Percentiles rank a stretch among this genome's conserved stretches.
Evolutionary conservation across 2,329 filamentous ascomycete genomes (phyloP).

Genomic region (Penicillium sp.): DNA sequence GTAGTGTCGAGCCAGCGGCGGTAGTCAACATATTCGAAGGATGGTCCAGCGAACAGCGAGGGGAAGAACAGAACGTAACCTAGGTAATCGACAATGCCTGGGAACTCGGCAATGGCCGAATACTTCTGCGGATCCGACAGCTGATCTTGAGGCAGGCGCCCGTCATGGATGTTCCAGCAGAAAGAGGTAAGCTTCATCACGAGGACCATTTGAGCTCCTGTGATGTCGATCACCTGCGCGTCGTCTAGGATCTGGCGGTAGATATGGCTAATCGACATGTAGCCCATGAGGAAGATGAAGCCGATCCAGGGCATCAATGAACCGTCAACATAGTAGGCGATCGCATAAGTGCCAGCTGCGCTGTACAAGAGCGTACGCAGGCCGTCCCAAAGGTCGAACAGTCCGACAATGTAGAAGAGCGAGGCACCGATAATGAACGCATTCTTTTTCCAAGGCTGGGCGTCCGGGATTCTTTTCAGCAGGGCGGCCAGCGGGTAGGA

Average conservation of each 20-base stretch:
- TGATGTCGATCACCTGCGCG: conserved; percentile 75
- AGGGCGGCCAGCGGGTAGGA: conserved; percentile 88
- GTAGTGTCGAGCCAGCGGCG: conserved; percentile 85
- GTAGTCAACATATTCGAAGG: conserved; percentile 94
- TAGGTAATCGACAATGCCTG: conserved; percentile 72
- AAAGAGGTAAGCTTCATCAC: conserved; percentile 97
- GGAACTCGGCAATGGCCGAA: conserved; percentile 71
- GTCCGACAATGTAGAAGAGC: conserved; percentile 85
- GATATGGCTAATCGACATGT: conserved; percentile 90
- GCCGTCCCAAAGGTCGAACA: conserved; percentile 90
- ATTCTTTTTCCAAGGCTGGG: conserved; percentile 80
- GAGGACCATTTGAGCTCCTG: conserved; percentile 93
- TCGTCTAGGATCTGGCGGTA: conserved; percentile 69
- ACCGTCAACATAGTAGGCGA: conserved; percentile 78
- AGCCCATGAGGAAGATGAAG: conserved; percentile 90
- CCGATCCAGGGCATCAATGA: conserved; percentile 97
- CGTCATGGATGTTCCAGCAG: conserved; percentile 97
- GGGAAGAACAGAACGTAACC: conserved; percentile 97
- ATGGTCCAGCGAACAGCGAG: conserved; percentile 79
- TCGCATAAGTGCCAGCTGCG: conserved; percentile 73
- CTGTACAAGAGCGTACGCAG: conserved; percentile 75
- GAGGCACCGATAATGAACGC: conserved; percentile 76
- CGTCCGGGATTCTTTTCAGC: conserved; percentile 86
- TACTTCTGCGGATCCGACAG: conserved; percentile 87
- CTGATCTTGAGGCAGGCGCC: conserved; percentile 70